Evolutionary conservation across 306 rosid species (phyloP).

Genomic region (Ceratonia siliqua): DNA sequence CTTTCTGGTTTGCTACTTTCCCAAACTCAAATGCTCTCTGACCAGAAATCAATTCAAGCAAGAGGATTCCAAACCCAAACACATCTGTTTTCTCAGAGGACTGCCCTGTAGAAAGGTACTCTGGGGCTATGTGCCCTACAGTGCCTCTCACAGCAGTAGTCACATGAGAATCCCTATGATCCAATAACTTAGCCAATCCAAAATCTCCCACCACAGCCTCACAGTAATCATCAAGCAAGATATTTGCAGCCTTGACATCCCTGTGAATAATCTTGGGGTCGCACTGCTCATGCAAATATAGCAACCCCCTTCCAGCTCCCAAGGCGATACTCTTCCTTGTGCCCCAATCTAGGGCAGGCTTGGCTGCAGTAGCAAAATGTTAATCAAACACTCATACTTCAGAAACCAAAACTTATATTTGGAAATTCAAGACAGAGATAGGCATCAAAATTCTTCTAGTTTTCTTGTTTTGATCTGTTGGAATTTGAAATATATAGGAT

Average conservation of each 20-base stretch:
- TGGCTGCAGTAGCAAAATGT: conserved; percentile 50
- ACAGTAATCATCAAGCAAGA: conserved; percentile 81
- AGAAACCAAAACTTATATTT: not conserved
- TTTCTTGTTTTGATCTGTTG: conserved; percentile 1
- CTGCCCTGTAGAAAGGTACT: conserved; percentile 96
- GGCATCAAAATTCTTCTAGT: not conserved
- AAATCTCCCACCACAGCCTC: conserved; percentile 99
- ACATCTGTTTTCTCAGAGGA: conserved; percentile 99
- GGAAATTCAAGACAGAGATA: not conserved
- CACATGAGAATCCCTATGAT: conserved; percentile 90
- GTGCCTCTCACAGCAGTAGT: conserved; percentile 98
- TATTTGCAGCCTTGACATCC: conserved; percentile 97
- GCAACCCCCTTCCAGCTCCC: conserved; percentile 89
- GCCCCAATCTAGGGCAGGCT: conserved; percentile 84
- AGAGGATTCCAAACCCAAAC: conserved; percentile 91
- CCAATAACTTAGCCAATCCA: conserved; percentile 90
- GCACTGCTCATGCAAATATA: conserved; percentile 95
- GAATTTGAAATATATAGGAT: not conserved
- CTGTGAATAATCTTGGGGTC: conserved; percentile 97
- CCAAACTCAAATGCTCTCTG: conserved; percentile 91
- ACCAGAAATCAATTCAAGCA: conserved; percentile 91
- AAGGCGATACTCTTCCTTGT: conserved; percentile 88
- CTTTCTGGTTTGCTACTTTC: conserved; percentile 87
- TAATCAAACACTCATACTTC: not conserved
- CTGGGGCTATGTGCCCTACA: conserved; percentile 98